Evolutionary conservation across 768 basidiomycete genomes (phyloP), one percentile per base, ranked within the genome.

Genomic region (Tulasnella calospora): DNA sequence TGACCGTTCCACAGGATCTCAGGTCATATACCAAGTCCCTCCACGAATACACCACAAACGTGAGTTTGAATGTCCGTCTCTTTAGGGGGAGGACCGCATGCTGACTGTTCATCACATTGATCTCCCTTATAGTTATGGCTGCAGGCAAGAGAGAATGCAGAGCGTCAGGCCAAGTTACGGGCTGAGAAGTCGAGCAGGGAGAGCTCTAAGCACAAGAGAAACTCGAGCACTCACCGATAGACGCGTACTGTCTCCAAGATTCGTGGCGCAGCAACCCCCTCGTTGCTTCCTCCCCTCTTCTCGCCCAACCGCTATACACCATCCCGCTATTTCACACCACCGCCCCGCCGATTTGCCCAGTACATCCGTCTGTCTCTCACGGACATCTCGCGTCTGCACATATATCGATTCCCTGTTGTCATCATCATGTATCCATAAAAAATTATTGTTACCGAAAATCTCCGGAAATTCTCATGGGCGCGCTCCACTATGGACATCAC

Each of bases 191-290:
- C 71, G 21, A 23, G 44, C 38, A 72, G 36, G 71, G 44, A 46
- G 38, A 72, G 71, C 57, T 55, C 47, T 46, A 74, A 79, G 47
- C 71, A 74, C 71, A 74, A 79, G 78, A 74, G 47, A 67, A 55
- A 79, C 72, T 79, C 72, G 44, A 73, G 47, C 44, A n/a, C 74
- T 44, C 40, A 51, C 61, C 47, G 69, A 47, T 71, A 27, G 27
- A 35, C 61, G 61, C 61, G 61, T 15, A 3, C 15, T 35, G 12
- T 17, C 61, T 33, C 33, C 61, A 35, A 67, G 33, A 67, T 35
- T 17, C 10, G 3, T 15, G 6, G 30, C 35, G 17, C 17, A 17
- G 19, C 35, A 12, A 13, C 30, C 13, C 17, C 33, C 30, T 27
- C 27, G 10, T 67, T 2, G 23, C 61, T 6, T 35, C 27, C 30